These are phyloP conservation scores for Metschnikowia arizonensis DNA, from an alignment of 805 yeast species.

Conservation along the genomic window DNA sequence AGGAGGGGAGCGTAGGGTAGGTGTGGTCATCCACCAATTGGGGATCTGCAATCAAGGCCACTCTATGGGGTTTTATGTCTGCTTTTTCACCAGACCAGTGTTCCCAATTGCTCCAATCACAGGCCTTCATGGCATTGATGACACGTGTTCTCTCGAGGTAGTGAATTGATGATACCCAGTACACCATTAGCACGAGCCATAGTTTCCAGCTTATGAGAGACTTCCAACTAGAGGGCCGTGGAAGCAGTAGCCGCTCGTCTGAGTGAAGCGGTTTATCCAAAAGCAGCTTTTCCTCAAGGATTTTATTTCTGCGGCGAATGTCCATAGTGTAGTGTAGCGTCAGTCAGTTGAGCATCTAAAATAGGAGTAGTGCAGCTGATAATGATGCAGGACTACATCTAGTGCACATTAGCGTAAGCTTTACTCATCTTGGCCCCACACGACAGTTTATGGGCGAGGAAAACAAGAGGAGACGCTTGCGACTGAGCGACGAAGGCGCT, in stretches of 20 bases:
- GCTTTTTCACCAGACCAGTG: conserved; percentile 37
- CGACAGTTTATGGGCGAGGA: conserved; percentile 6
- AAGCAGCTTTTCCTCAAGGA: not conserved
- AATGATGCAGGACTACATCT: conserved; percentile 2
- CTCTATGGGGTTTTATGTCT: conserved; percentile 39
- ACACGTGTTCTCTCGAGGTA: conserved; percentile 32
- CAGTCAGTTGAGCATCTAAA: not conserved
- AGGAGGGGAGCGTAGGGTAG: conserved; percentile 64
- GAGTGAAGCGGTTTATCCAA: not conserved
- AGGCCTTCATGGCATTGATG: conserved; percentile 21
- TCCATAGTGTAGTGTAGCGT: not conserved
- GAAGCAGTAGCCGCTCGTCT: not conserved
- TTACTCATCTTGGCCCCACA: not conserved
- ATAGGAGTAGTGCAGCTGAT: not conserved
- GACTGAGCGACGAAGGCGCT: conserved; percentile 25
- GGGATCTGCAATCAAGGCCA: conserved; percentile 81
- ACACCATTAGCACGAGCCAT: conserved; percentile 7
- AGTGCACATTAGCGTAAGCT: not conserved
- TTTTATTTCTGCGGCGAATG: not conserved
- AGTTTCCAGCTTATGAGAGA: conserved; percentile 1
- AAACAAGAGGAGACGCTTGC: conserved; percentile 22
- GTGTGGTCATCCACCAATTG: conserved; percentile 88
- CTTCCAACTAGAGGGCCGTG: not conserved
- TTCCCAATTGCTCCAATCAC: conserved; percentile 67
- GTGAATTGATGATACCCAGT: conserved; percentile 29